These are phyloP conservation scores for Tulasnella sp. DNA, from an alignment of 768 basidiomycete genomes.

Conservation along the genomic window DNA sequence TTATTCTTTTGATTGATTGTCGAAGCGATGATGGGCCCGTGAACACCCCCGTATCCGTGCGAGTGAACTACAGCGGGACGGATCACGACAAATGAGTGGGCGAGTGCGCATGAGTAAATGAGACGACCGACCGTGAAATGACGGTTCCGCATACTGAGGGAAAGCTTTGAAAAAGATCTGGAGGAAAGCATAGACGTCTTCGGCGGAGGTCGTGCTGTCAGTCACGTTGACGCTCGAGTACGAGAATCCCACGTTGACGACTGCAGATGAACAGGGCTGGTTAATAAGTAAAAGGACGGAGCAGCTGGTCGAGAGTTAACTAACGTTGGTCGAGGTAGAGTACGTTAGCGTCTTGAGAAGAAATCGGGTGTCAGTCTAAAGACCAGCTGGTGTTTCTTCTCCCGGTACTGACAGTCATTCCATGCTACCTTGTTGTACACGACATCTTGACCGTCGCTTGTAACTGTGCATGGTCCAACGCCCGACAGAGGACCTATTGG, in stretches of 20 bases:
- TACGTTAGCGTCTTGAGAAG: conserved; percentile 34
- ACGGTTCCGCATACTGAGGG: conserved; percentile 54
- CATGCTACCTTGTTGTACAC: conserved; percentile 70
- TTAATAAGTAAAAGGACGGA: not conserved
- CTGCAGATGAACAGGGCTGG: no score
- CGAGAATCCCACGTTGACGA: conserved; percentile 36
- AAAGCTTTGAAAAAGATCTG: conserved; percentile 66
- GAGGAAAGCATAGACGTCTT: conserved; percentile 80
- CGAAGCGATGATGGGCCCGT: conserved; percentile 75
- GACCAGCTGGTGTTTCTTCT: no score
- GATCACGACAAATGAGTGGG: not conserved
- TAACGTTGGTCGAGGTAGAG: conserved; percentile 46
- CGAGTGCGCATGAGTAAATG: no score
- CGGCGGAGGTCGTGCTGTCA: conserved; percentile 71
- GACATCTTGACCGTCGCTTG: conserved; percentile 54
- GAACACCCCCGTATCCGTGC: conserved; percentile 40
- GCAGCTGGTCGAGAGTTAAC: not conserved
- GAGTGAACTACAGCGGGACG: not conserved
- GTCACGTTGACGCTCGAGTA: conserved; percentile 68
- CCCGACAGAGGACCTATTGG: conserved; percentile 83
- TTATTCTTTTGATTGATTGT: conserved; percentile 71
- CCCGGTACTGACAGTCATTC: conserved; percentile 44
- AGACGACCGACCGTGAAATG: conserved; percentile 37
- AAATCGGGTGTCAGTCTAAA: no score
- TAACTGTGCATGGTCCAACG: conserved; percentile 78